Percentiles rank a stretch among this genome's conserved stretches.
Conservation (phyloP, 352 stramenopile species). For the Sclerospora graminicola region DNA sequence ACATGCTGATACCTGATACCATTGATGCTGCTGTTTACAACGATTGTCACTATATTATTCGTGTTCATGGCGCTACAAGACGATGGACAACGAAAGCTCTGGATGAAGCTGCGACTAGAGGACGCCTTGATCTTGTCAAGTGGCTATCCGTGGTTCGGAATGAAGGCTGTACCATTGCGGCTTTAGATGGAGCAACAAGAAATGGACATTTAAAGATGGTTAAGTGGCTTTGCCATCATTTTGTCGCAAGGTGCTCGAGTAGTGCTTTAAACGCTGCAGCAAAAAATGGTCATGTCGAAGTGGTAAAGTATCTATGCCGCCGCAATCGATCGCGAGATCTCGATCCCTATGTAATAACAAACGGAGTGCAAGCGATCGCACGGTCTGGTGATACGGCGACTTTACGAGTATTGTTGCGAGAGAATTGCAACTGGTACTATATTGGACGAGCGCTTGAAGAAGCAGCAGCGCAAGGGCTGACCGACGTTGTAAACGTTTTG, state of each 20-base stretch:
- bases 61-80: constrained; percentile 3
- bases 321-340: constrained; percentile 1
- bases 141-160: constrained; percentile 14
- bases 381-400: constrained; percentile 4
- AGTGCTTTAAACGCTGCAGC: constrained; percentile 13
- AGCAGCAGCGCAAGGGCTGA: constrained; percentile 4
- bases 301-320: constrained; percentile 15
- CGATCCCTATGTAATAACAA: constrained; percentile 7
- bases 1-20: background rate
- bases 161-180: constrained; percentile 14
- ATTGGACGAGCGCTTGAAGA: constrained; percentile 9
- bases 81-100: constrained; percentile 12
- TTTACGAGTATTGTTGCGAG: constrained; percentile 5
- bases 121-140: constrained; percentile 13
- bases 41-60: constrained; percentile 13
- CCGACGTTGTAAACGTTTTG: constrained; percentile 8
- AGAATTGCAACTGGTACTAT: constrained; percentile 14
- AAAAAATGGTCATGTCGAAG: constrained; percentile 11
- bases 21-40: constrained; percentile 8
- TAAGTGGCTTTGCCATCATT: constrained; percentile 14
- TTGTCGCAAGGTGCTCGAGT: constrained; percentile 10
- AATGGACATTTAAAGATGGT: constrained; percentile 18
- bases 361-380: constrained; percentile 10
- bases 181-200: constrained; percentile 8
- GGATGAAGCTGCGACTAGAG: constrained; percentile 14